phyloP scores from a whole-genome alignment of 495 filamentous ascomycete genomes.

The Penicillium taxi region DNA sequence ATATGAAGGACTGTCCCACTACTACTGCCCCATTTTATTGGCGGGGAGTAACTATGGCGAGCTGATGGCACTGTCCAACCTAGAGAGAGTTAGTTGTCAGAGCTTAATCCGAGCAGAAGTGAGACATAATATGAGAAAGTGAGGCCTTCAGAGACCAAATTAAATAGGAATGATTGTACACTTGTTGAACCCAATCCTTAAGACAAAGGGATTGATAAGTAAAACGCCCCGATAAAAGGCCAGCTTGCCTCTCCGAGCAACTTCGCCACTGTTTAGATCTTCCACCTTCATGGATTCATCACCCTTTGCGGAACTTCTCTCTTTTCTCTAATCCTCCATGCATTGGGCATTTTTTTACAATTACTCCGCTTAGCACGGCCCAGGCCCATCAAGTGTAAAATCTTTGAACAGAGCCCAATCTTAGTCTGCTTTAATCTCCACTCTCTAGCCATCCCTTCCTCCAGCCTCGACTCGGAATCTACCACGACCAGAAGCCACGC shows the following conservation, averaged over 20 bases:
- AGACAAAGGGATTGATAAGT: no score
- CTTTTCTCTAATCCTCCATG: conserved; percentile 10
- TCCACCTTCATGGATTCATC: conserved; percentile 6
- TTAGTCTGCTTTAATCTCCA: not conserved
- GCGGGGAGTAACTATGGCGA: no score
- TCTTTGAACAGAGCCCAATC: not conserved
- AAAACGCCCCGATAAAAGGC: no score
- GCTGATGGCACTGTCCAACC: no score
- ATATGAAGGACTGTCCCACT: no score
- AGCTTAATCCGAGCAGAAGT: no score
- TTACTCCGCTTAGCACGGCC: not conserved
- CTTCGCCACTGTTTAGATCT: conserved; percentile 3
- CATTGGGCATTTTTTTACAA: conserved; percentile 7
- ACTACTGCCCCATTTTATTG: no score
- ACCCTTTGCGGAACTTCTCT: conserved; percentile 5
- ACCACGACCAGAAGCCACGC: not conserved
- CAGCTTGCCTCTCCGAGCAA: conserved; percentile 29
- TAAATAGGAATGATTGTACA: no score
- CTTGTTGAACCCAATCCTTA: no score
- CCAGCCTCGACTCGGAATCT: not conserved
- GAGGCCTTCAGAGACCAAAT: no score
- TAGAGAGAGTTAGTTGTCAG: no score
- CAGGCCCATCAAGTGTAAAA: not conserved
- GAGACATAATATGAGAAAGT: no score
- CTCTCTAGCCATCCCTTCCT: conserved; percentile 3